Evolutionary conservation across 2,329 filamentous ascomycete genomes (phyloP).

Genomic region (Zymoseptoria passerinii): DNA sequence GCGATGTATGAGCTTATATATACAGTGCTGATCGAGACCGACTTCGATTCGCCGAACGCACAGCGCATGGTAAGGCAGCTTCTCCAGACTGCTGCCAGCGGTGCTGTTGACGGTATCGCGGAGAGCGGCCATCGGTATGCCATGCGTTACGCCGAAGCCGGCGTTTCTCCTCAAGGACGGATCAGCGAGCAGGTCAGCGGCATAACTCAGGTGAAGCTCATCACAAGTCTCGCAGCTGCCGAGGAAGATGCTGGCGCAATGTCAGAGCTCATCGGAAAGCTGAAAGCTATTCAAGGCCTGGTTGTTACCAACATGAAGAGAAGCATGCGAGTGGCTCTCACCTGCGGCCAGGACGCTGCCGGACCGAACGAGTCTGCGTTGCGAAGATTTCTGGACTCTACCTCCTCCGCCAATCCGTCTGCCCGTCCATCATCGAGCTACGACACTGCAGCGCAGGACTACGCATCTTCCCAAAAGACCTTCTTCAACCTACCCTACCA

Average conservation of each 20-base stretch:
- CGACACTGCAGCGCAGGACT: constrained; percentile 19
- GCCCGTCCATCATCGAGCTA: constrained; percentile 13
- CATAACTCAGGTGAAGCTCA: constrained; percentile 80
- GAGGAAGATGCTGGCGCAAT: constrained; percentile 69
- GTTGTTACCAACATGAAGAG: constrained; percentile 53
- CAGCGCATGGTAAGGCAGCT: constrained; percentile 77
- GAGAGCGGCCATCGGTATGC: constrained; percentile 85
- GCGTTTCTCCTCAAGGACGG: constrained; percentile 62
- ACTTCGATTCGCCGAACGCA: constrained; percentile 79
- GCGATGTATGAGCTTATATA: constrained; percentile 83
- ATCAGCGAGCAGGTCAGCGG: constrained; percentile 79
- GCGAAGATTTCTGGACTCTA: constrained; percentile 54
- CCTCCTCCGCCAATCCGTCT: constrained; percentile 20
- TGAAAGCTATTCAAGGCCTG: constrained; percentile 76
- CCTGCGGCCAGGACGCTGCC: constrained; percentile 70
- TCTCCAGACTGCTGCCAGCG: constrained; percentile 76
- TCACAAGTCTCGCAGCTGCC: constrained; percentile 68
- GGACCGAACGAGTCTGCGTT: constrained; percentile 62
- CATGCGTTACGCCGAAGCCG: constrained; percentile 72
- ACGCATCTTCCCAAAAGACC: constrained; percentile 47
- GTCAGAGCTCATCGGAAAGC: constrained; percentile 46
- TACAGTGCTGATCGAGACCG: constrained; percentile 72
- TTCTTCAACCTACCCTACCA: constrained; percentile 96
- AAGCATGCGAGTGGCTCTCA: constrained; percentile 72
- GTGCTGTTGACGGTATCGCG: constrained; percentile 84